Base-by-base conservation (phyloP, 768 basidiomycete species). In the Pseudohyphozyma bogoriensis region DNA sequence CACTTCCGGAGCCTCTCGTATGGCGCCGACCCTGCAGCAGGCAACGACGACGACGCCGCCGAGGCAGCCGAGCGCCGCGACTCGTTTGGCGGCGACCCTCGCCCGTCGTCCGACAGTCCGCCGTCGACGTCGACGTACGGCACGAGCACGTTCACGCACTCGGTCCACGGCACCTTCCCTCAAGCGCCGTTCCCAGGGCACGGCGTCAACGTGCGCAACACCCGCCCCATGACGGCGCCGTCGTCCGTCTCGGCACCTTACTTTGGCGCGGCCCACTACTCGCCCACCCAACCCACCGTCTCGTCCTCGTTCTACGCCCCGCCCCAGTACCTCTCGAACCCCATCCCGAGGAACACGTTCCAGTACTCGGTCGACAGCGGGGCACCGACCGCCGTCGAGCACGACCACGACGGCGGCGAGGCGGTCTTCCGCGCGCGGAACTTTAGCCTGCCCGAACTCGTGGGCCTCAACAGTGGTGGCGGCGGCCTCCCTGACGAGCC, bases 151-250 rank as follows among this genome's bases (percentile, higher is more conserved):
- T 50, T 50, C 47, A 50, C 22, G 29, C 18, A 29, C 16, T 31
- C 28, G 20, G 22, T 31, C 31, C 47, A 26, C 7, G 51, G 51
- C 22, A n/a, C 55, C n/a, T n/a, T n/a, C n/a, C n/a, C n/a, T n/a
- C n/a, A n/a, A n/a, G n/a, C n/a, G n/a, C n/a, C n/a, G n/a, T n/a
- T n/a, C n/a, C n/a, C n/a, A n/a, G n/a, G n/a, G 39, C 65, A 58
- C 26, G 56, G 37, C 26, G 65, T 59, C 62, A 67, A 67, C 59
- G 15, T 56, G 2, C 59, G 59, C 40, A 67, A 67, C 49, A 63
- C 65, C 13, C 59, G 65, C 11, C 65, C 65, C 7, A 60, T 67
- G 62, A 67, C 65, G 10, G 65, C 65, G 0, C 65, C 65, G 13
- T 56, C 55, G 10, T 63, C 65, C 22, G 52, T 46, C 42, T 31